These are phyloP conservation scores for Pythium utonaiense DNA, from an alignment of 352 stramenopile species.

Conservation along the genomic window DNA sequence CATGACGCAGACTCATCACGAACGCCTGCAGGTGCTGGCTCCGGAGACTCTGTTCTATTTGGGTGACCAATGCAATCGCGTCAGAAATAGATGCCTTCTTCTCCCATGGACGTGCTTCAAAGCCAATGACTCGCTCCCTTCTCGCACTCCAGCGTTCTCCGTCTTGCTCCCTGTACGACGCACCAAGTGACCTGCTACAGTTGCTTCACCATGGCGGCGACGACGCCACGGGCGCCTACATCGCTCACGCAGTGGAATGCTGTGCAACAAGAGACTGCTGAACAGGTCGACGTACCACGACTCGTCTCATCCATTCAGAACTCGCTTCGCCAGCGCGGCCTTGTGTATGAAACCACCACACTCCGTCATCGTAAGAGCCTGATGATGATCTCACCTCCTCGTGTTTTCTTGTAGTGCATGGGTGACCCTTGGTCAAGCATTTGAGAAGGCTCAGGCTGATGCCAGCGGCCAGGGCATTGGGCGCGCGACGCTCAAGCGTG, in stretches of 20 bases:
- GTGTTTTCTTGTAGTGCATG: constrained; percentile 31
- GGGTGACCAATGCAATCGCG: no score
- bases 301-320: constrained; percentile 42
- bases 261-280: constrained; percentile 59
- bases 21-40: no score
- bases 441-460: constrained; percentile 47
- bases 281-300: constrained; percentile 48
- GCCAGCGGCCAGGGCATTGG: constrained; percentile 34
- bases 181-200: not conserved
- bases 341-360: constrained; percentile 34
- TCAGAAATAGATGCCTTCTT: no score
- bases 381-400: not conserved
- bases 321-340: constrained; percentile 37
- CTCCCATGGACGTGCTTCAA: no score
- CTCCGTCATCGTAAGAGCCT: not conserved
- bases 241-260: constrained; percentile 73
- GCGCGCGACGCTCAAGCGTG: constrained; percentile 49
- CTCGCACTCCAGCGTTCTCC: not conserved
- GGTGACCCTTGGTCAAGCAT: constrained; percentile 42
- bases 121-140: no score
- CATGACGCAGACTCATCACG: no score
- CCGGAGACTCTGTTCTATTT: no score
- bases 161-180: not conserved
- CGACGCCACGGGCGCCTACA: constrained; percentile 33
- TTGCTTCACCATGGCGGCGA: constrained; percentile 11